Evolutionary conservation across 75 land plant species (phyloP).

Genomic region (Selaginella tamariscina): DNA sequence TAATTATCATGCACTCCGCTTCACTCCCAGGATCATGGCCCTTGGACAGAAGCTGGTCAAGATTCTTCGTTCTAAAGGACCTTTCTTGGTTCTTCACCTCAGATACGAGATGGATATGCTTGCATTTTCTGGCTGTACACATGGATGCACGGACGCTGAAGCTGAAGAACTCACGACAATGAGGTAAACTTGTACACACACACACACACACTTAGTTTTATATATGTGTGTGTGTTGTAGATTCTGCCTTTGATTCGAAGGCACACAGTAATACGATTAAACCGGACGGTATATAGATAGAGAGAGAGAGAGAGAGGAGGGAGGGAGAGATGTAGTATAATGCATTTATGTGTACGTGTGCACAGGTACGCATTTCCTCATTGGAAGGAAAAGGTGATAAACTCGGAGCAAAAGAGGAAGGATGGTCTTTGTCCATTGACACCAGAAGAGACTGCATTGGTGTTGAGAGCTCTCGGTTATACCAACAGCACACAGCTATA

Average conservation of each 20-base stretch:
- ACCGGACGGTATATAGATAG: too few relatives aligned
- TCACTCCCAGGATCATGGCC: slow-evolving; percentile 52
- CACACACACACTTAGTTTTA: too few relatives aligned
- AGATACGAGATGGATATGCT: slow-evolving; percentile 95
- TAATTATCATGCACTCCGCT: slow-evolving; percentile 67
- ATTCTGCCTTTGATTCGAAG: too few relatives aligned
- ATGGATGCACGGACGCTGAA: slow-evolving; percentile 66
- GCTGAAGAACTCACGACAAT: slow-evolving; percentile 62
- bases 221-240: too few relatives aligned
- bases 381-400: slow-evolving; percentile 93
- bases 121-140: slow-evolving; percentile 86
- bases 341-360: neutral
- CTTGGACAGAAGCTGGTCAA: slow-evolving; percentile 51
- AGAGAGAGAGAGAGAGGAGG: too few relatives aligned
- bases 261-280: too few relatives aligned
- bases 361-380: slow-evolving; percentile 84
- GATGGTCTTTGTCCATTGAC: slow-evolving; percentile 87
- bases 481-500: slow-evolving; percentile 54
- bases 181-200: slow-evolving; percentile 30
- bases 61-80: slow-evolving; percentile 41
- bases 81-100: slow-evolving; percentile 62
- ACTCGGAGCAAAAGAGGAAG: slow-evolving; percentile 52
- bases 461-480: slow-evolving; percentile 63
- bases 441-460: slow-evolving; percentile 69
- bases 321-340: too few relatives aligned